Percentiles rank a stretch among this genome's conserved stretches.
Evolutionary conservation across 768 basidiomycete genomes (phyloP).

Genomic region (Neoboletus brunneissimus): DNA sequence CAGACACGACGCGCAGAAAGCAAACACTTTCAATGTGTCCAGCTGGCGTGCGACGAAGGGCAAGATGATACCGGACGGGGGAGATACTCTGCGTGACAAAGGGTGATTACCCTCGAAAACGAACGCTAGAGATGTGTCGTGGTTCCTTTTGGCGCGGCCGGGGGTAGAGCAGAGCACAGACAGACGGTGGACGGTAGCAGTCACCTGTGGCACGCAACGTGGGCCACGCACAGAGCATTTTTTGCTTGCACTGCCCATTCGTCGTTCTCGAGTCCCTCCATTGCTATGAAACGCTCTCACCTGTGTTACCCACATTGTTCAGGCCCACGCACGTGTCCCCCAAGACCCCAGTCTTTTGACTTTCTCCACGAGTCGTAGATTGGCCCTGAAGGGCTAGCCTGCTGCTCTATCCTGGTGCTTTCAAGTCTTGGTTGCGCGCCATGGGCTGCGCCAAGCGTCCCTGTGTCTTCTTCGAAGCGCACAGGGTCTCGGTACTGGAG

Average conservation of each 20-base stretch:
- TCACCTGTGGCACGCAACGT: conserved; percentile 5
- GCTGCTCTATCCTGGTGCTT: conserved; percentile 50
- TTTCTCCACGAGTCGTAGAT: conserved; percentile 31
- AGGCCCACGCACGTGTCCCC: conserved; percentile 42
- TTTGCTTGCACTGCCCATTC: conserved; percentile 27
- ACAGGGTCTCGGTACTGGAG: conserved; percentile 34
- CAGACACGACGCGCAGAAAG: conserved; percentile 27
- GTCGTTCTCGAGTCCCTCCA: conserved; percentile 25
- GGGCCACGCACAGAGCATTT: conserved; percentile 39
- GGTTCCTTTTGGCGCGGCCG: conserved; percentile 29
- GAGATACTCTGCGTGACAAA: conserved; percentile 32
- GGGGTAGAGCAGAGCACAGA: conserved; percentile 43
- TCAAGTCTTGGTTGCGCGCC: conserved; percentile 50
- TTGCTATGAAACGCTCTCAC: conserved; percentile 1
- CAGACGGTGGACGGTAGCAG: conserved; percentile 19
- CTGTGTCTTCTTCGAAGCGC: conserved; percentile 18
- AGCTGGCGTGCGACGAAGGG: conserved; percentile 33
- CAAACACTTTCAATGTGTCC: conserved; percentile 22
- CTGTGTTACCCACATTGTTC: conserved; percentile 23
- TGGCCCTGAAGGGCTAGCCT: conserved; percentile 9
- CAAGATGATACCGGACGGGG: conserved; percentile 51
- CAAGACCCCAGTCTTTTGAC: conserved; percentile 43
- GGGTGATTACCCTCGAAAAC: conserved; percentile 6
- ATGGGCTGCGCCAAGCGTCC: conserved; percentile 40
- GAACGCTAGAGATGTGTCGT: conserved; percentile 50